These are phyloP conservation scores for Diaporthe australafricana DNA, from an alignment of 2,329 filamentous ascomycete genomes.

Conservation along the genomic window DNA sequence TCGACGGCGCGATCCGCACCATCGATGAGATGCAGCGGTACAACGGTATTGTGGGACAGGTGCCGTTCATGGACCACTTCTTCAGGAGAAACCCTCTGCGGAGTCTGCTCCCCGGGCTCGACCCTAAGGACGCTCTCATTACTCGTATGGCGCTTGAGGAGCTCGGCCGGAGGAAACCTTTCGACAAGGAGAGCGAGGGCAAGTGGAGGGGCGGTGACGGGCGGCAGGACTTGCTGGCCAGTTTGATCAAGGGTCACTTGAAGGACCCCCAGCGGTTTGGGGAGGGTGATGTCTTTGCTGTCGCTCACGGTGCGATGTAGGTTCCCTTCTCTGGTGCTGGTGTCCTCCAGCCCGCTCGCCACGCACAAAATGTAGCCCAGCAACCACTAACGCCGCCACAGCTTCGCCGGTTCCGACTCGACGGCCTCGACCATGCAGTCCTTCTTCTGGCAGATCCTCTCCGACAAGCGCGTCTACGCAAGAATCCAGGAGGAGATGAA, in stretches of 20 bases:
- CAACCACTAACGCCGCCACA: conserved; percentile 41
- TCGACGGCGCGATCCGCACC: conserved; percentile 62
- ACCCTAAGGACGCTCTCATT: conserved; percentile 58
- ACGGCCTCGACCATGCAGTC: conserved; percentile 70
- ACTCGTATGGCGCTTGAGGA: conserved; percentile 65
- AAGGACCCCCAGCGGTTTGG: conserved; percentile 60
- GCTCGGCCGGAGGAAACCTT: conserved; percentile 58
- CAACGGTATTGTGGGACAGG: conserved; percentile 63
- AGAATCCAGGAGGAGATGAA: conserved; percentile 57
- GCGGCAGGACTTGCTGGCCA: conserved; percentile 62
- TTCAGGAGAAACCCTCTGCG: conserved; percentile 63
- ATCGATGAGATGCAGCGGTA: conserved; percentile 65
- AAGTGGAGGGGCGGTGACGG: conserved; percentile 54
- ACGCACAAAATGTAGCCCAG: neutral
- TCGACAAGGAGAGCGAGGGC: conserved; percentile 57
- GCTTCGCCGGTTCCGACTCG: conserved; percentile 70
- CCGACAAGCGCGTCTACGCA: conserved; percentile 55
- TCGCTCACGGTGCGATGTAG: conserved; percentile 68
- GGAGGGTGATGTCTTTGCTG: conserved; percentile 67
- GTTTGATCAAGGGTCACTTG: conserved; percentile 63
- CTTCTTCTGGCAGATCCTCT: conserved; percentile 63
- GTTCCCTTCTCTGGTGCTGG: conserved; percentile 40
- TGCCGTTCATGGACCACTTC: conserved; percentile 61
- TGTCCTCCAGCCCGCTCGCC: neutral
- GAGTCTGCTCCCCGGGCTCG: conserved; percentile 55